Conservation (phyloP, 345 rosid species). For the Eucalyptus erythrocorys region DNA sequence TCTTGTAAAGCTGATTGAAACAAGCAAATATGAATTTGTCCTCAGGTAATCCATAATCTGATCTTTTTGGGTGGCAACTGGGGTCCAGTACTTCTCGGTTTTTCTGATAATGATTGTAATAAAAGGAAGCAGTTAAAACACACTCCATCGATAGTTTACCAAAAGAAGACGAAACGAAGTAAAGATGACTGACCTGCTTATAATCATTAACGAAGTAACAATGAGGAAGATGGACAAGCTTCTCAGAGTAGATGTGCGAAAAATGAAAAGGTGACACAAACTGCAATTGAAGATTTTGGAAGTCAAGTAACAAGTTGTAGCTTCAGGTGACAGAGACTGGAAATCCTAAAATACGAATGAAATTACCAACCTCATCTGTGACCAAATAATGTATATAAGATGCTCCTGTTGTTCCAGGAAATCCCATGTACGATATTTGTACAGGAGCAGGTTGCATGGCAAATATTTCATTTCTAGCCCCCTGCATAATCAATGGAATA, state of each 20-base stretch:
- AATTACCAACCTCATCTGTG: constrained; percentile 73
- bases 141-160: neutral
- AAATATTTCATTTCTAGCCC: constrained; percentile 96
- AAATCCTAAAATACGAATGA: neutral
- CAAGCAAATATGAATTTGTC: constrained; percentile 97
- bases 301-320: neutral
- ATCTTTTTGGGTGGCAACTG: constrained; percentile 59
- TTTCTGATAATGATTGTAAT: constrained; percentile 42
- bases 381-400: constrained; percentile 89
- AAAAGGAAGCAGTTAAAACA: neutral
- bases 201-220: constrained; percentile 99
- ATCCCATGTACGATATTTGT: constrained; percentile 98
- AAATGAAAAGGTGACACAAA: constrained; percentile 78
- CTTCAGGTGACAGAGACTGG: neutral
- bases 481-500: constrained; percentile 28
- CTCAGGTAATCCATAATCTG: constrained; percentile 92
- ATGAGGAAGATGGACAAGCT: constrained; percentile 94
- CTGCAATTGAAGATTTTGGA: constrained; percentile 22
- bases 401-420: constrained; percentile 99
- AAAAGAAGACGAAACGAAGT: neutral
- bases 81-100: constrained; percentile 85
- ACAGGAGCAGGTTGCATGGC: constrained; percentile 98
- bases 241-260: constrained; percentile 86
- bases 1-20: constrained; percentile 96
- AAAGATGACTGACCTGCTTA: constrained; percentile 54